Conservation (phyloP, 306 rosid genomes). For the Pueraria montana region DNA sequence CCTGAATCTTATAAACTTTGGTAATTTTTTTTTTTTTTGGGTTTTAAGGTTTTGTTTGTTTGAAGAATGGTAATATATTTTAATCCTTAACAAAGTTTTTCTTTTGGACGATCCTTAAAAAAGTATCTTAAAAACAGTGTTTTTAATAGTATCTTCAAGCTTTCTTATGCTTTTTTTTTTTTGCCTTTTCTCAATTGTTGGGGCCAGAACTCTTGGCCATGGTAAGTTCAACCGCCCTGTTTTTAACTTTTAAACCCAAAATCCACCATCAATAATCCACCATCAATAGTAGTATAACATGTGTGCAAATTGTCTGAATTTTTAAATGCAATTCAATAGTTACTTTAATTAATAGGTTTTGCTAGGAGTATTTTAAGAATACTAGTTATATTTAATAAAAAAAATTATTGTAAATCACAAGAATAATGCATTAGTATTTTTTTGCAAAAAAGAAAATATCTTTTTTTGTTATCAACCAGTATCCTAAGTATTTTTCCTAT, state of each 20-base stretch:
- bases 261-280: neutral
- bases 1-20: too few species aligned
- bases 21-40: too few species aligned
- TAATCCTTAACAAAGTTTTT: neutral
- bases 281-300: neutral
- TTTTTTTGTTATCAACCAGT: neutral
- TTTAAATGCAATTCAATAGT: neutral
- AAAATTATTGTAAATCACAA: neutral
- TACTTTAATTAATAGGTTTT: neutral
- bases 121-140: too few species aligned
- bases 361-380: neutral
- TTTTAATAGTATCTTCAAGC: too few species aligned
- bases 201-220: too few species aligned
- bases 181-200: too few species aligned
- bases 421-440: neutral
- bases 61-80: too few species aligned
- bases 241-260: neutral
- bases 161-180: too few species aligned
- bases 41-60: too few species aligned
- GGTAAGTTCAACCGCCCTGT: neutral
- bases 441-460: neutral
- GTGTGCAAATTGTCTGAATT: neutral
- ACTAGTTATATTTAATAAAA: neutral
- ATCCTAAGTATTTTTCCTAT: neutral
- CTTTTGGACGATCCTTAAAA: too few species aligned